Conservation (phyloP, 768 basidiomycete species). For the Saitozyma podzolica region DNA sequence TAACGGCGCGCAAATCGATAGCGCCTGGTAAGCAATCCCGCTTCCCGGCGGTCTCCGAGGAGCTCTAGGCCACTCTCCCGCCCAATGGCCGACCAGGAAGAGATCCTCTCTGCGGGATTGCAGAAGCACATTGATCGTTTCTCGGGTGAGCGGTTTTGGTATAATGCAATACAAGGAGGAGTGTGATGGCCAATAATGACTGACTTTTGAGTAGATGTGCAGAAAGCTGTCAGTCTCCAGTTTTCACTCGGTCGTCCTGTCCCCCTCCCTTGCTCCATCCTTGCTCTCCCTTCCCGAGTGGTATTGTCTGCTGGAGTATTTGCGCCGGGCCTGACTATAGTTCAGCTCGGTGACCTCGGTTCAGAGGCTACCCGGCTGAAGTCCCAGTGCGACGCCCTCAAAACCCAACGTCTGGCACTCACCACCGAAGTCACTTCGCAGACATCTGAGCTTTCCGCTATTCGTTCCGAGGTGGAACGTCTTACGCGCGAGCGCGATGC, state of each 20-base stretch:
- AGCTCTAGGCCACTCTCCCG: no score
- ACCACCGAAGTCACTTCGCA: constrained; percentile 1
- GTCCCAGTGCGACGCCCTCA: constrained; percentile 15
- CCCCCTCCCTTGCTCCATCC: neutral
- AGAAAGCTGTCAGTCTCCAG: neutral
- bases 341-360: neutral
- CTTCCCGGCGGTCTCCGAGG: no score
- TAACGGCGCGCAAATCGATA: no score
- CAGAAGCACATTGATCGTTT: neutral
- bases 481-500: constrained; percentile 18
- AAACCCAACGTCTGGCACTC: constrained; percentile 8
- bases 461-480: constrained; percentile 13
- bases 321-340: neutral
- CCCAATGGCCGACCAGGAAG: neutral
- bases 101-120: neutral
- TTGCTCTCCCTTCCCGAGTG: no score
- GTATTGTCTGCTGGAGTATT: no score
- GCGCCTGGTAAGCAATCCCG: no score
- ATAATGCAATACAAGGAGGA: neutral
- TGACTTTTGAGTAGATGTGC: neutral
- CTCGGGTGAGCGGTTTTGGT: neutral
- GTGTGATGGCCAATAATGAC: neutral
- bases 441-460: constrained; percentile 2
- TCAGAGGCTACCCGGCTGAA: constrained; percentile 3
- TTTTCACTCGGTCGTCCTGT: neutral